phyloP scores from a whole-genome alignment of 1,284 basidiomycete genomes.

The Leccinum proximum region DNA sequence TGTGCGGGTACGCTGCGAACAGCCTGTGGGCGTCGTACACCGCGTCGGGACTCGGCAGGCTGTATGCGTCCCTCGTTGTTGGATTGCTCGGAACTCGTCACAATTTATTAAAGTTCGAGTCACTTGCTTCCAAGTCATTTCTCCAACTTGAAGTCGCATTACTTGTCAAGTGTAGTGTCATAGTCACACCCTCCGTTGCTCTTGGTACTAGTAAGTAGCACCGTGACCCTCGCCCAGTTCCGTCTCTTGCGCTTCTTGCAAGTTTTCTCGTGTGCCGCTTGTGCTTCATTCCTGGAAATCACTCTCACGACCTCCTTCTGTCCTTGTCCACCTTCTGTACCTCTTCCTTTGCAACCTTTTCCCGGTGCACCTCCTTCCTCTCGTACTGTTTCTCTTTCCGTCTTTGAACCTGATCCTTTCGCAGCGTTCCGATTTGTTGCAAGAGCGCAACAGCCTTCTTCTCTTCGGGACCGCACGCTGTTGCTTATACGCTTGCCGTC shows the following conservation, averaged over 20 bases:
- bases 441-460: slow-evolving; percentile 89
- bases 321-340: slow-evolving; percentile 67
- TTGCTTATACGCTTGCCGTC: slow-evolving; percentile 66
- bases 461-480: slow-evolving; percentile 96
- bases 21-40: slow-evolving; percentile 62
- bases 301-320: slow-evolving; percentile 75
- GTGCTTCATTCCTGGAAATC: slow-evolving; percentile 61
- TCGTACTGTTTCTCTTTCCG: slow-evolving; percentile 85
- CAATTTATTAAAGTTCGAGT: background rate
- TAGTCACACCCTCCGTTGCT: slow-evolving; percentile 38
- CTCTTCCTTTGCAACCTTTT: slow-evolving; percentile 73
- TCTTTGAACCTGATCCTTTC: slow-evolving; percentile 82
- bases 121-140: too few relatives aligned
- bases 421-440: slow-evolving; percentile 92
- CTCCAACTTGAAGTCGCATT: background rate
- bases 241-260: slow-evolving; percentile 25
- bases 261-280: slow-evolving; percentile 41
- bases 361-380: slow-evolving; percentile 57
- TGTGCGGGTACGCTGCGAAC: slow-evolving; percentile 62
- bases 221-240: slow-evolving; percentile 51
- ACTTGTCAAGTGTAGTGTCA: slow-evolving; percentile 20
- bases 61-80: slow-evolving; percentile 9
- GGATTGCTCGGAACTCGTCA: slow-evolving; percentile 26
- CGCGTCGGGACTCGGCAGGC: slow-evolving; percentile 27
- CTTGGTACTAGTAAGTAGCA: slow-evolving; percentile 34